Evolutionary conservation across 768 basidiomycete genomes (phyloP).

Genomic region (Boletus rubescentipes): DNA sequence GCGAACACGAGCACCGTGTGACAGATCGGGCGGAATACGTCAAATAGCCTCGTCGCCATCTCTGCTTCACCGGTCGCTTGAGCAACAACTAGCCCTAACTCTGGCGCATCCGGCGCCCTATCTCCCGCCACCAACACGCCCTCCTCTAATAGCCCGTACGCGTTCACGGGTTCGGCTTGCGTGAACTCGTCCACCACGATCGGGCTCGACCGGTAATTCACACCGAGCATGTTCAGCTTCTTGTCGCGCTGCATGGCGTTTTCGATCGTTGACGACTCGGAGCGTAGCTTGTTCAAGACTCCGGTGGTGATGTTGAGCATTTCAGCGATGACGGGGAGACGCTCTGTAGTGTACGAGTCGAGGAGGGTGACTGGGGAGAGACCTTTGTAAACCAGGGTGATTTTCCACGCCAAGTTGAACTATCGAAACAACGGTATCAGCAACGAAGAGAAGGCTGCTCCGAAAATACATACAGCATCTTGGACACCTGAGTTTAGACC

Average conservation of each 20-base stretch:
- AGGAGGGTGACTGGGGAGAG: constrained; percentile 38
- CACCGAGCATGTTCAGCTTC: constrained; percentile 28
- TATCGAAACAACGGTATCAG: constrained; percentile 10
- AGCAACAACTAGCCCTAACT: constrained; percentile 27
- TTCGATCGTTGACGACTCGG: background rate
- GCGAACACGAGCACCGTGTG: constrained; percentile 35
- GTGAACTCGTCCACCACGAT: constrained; percentile 38
- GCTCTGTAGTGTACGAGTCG: constrained; percentile 41
- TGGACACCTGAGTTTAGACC: constrained; percentile 40
- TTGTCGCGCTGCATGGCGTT: background rate
- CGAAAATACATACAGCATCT: constrained; percentile 35
- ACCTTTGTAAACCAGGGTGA: constrained; percentile 41
- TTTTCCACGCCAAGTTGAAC: constrained; percentile 47
- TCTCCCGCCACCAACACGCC: constrained; percentile 40
- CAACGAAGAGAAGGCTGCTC: background rate
- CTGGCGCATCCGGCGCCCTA: constrained; percentile 44
- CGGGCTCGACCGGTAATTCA: constrained; percentile 37
- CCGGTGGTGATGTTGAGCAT: constrained; percentile 43
- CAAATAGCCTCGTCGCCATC: constrained; percentile 19
- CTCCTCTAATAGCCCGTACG: constrained; percentile 23
- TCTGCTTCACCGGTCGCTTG: background rate
- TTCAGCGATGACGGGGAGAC: constrained; percentile 44
- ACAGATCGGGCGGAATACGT: constrained; percentile 19
- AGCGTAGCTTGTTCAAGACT: constrained; percentile 10
- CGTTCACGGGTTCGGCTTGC: constrained; percentile 6